These are phyloP conservation scores for Eucalyptus erythrocorys DNA, from an alignment of 345 rosid species.

Conservation along the genomic window DNA sequence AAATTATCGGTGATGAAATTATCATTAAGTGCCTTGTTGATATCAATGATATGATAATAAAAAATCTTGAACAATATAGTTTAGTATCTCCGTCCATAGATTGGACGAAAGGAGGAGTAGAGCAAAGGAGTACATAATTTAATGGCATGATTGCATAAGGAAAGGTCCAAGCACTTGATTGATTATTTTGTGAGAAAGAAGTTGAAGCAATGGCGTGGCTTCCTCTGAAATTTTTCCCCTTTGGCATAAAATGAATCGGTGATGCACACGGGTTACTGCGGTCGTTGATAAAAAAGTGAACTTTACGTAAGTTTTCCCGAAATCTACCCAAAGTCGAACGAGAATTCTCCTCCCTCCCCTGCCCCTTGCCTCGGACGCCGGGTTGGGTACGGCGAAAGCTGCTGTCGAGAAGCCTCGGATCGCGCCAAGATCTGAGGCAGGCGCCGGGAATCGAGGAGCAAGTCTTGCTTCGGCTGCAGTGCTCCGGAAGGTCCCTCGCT, in stretches of 20 bases:
- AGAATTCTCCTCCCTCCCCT: not conserved
- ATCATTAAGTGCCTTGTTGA: accelerated
- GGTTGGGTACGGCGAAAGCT: not conserved
- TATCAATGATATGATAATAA: accelerated
- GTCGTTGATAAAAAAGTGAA: not conserved
- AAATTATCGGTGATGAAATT: no score
- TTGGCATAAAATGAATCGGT: not conserved
- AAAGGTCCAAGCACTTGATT: not conserved
- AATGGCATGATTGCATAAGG: not conserved
- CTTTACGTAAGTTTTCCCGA: not conserved
- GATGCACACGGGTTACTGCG: not conserved
- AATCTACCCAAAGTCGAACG: not conserved
- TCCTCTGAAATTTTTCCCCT: not conserved
- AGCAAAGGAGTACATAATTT: not conserved
- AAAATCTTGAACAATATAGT: not conserved
- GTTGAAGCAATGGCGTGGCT: not conserved
- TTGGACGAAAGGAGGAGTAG: accelerated
- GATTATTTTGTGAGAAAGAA: not conserved
- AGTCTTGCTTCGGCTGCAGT: not conserved
- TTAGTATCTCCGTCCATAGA: not conserved
- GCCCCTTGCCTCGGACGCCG: not conserved
- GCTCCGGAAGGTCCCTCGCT: not conserved
- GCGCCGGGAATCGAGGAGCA: not conserved
- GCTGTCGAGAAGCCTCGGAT: not conserved
- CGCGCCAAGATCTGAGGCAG: not conserved